Percentiles rank a stretch among this genome's conserved stretches.
phyloP scores from a whole-genome alignment of 2,329 filamentous ascomycete genomes.

The Alternaria incomplexa region DNA sequence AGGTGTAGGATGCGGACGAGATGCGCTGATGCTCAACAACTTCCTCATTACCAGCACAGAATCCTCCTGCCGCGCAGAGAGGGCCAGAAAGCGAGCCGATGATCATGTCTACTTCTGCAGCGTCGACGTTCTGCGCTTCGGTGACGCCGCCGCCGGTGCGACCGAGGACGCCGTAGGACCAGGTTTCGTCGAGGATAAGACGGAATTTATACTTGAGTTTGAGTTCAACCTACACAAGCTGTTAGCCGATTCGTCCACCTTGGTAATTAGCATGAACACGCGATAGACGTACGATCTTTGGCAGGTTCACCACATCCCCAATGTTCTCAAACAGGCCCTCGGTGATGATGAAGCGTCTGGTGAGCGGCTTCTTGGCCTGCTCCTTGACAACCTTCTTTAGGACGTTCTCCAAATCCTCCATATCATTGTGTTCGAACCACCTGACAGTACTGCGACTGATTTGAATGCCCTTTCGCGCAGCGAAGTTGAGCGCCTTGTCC shows the following conservation, averaged over 20 bases:
- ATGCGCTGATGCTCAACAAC: slow-evolving; percentile 97
- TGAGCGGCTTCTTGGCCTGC: slow-evolving; percentile 85
- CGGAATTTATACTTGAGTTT: slow-evolving; percentile 98
- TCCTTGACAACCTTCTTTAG: slow-evolving; percentile 86
- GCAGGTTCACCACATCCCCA: slow-evolving; percentile 83
- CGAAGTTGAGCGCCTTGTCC: slow-evolving; percentile 90
- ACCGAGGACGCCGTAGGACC: slow-evolving; percentile 94
- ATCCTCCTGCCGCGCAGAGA: slow-evolving; percentile 90
- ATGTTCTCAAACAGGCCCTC: slow-evolving; percentile 92
- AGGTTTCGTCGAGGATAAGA: slow-evolving; percentile 95
- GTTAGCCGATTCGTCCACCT: slow-evolving; percentile 8
- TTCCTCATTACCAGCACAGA: slow-evolving; percentile 89
- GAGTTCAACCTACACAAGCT: slow-evolving; percentile 71
- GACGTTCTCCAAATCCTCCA: slow-evolving; percentile 88
- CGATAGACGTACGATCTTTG: slow-evolving; percentile 72
- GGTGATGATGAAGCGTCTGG: slow-evolving; percentile 91
- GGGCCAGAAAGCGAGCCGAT: slow-evolving; percentile 90
- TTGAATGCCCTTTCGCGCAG: slow-evolving; percentile 92
- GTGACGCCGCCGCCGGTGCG: slow-evolving; percentile 90
- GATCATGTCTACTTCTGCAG: slow-evolving; percentile 94
- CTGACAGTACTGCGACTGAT: slow-evolving; percentile 87
- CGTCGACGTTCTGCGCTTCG: slow-evolving; percentile 95
- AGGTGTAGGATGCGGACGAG: slow-evolving; percentile 90
- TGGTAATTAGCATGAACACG: background rate
- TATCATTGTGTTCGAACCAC: slow-evolving; percentile 96